A percentile compares a stretch with the other conserved stretches of the same genome.
Evolutionary conservation across 352 stramenopile species (phyloP).

Genomic region (Pythium insidiosum): DNA sequence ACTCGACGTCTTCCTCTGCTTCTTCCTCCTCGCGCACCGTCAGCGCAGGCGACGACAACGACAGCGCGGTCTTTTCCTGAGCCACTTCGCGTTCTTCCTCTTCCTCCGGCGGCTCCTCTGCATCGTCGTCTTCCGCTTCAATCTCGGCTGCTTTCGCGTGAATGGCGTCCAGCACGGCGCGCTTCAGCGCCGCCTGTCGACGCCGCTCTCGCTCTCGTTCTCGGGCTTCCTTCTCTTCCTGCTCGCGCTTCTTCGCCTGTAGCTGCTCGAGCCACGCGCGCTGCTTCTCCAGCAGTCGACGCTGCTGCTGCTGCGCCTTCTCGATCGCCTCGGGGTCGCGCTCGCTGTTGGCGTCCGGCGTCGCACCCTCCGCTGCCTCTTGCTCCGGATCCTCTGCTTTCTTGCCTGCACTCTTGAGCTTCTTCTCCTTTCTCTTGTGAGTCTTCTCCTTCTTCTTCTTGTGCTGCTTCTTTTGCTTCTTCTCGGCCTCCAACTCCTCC

Average conservation of each 20-base stretch:
- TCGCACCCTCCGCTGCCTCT: conserved; percentile 30
- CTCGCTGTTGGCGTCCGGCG: too few species aligned
- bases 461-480: conserved; percentile 9
- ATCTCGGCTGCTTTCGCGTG: conserved; percentile 23
- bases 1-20: background rate
- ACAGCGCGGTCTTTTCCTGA: too few species aligned
- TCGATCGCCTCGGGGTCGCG: too few species aligned
- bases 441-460: conserved; percentile 37
- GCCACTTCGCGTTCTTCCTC: background rate
- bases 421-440: conserved; percentile 7
- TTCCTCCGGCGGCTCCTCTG: too few species aligned
- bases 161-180: conserved; percentile 42
- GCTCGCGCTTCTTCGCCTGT: conserved; percentile 42
- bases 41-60: too few species aligned
- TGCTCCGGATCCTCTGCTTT: too few species aligned
- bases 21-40: conserved; percentile 2
- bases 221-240: conserved; percentile 32
- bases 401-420: too few species aligned
- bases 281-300: conserved; percentile 44
- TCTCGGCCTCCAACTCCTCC: background rate
- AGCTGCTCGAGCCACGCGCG: conserved; percentile 43
- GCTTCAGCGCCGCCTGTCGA: conserved; percentile 49
- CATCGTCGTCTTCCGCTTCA: conserved; percentile 15
- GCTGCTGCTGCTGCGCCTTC: too few species aligned
- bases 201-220: conserved; percentile 38